Evolutionary conservation across 129 eudicot species (phyloP), one percentile per base, ranked within the genome.

Genomic region (Helianthus tuberosus): DNA sequence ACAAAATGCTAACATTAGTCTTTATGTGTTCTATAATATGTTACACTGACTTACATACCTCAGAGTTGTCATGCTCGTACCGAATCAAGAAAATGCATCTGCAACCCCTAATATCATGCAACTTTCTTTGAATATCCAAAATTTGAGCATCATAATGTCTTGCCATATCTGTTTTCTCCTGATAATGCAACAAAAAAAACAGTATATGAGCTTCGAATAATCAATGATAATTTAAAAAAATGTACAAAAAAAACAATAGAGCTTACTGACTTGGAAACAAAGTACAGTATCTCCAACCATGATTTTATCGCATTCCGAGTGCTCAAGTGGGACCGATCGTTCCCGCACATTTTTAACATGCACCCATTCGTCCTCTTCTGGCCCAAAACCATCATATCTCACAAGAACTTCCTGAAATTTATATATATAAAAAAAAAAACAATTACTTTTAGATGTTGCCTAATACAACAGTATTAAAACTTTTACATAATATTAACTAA

Each of bases 71-170:
- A 55, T 93, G 96, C 75, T 79, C 84, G 47, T 93, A 93, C 17
- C 85, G 85, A 66, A 93, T 74, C 75, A 71, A 75, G 82, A 88
- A 93, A 64, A 84, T 50, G 80, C 97, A 93, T 74, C 97, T 76
- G 86, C 98, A 90, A 47, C 97, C 98, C 77, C 97, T 83, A 65
- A 89, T 83, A 78, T 93, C 98, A 81, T 93, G 98, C 89, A 77
- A 69, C 71, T 79, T 88, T 67, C 91, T 77, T 64, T 84, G 86
- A 66, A 90, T 75, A 39, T 84, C 84, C 4, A 86, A 13, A 75
- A 93, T 82, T 71, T 75, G 88, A 53, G 93, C 98, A 70, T 93
- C 98, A 62, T 84, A 86, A 55, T 93, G 83, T 72, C 84, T 84
- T 64, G 97, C 89, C 39, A 75, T 81, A 63, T 93, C 96, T 63